phyloP scores from a whole-genome alignment of 2,329 filamentous ascomycete genomes.

The Cordyceps cicadae region DNA sequence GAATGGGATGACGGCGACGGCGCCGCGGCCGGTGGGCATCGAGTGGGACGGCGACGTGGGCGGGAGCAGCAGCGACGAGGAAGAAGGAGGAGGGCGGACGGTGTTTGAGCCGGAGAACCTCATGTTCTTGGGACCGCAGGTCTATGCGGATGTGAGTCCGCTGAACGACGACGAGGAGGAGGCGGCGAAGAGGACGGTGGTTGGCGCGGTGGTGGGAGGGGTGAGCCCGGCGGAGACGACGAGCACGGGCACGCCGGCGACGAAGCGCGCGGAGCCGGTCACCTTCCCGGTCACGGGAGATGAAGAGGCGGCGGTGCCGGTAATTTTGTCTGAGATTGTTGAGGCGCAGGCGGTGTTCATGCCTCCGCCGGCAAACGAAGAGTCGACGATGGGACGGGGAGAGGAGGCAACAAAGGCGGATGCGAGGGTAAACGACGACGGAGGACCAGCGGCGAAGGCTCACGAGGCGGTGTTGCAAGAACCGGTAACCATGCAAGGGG shows the following conservation, averaged over 20 bases:
- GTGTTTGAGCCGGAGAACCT: conserved; percentile 46
- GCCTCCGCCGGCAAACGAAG: not conserved
- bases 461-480: not conserved
- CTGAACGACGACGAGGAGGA: conserved; percentile 31
- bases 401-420: not conserved
- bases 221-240: conserved; percentile 22
- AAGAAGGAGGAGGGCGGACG: conserved; percentile 24
- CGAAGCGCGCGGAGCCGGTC: not conserved
- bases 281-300: not conserved
- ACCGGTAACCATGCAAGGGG: not conserved
- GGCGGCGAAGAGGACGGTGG: conserved; percentile 22
- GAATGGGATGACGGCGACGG: conserved; percentile 26
- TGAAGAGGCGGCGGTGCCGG: not conserved
- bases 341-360: not conserved
- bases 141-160: conserved; percentile 38
- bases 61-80: conserved; percentile 24
- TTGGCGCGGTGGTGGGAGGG: conserved; percentile 14
- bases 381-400: not conserved
- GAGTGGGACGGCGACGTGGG: conserved; percentile 26
- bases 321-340: not conserved
- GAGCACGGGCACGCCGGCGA: conserved; percentile 3
- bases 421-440: not conserved
- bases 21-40: conserved; percentile 14
- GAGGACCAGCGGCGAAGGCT: too few species aligned
- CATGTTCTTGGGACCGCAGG: conserved; percentile 43